Evolutionary conservation across 2,329 filamentous ascomycete species (phyloP), one percentile per base, ranked within the genome.

Genomic region (Ascocoryne sarcoides): DNA sequence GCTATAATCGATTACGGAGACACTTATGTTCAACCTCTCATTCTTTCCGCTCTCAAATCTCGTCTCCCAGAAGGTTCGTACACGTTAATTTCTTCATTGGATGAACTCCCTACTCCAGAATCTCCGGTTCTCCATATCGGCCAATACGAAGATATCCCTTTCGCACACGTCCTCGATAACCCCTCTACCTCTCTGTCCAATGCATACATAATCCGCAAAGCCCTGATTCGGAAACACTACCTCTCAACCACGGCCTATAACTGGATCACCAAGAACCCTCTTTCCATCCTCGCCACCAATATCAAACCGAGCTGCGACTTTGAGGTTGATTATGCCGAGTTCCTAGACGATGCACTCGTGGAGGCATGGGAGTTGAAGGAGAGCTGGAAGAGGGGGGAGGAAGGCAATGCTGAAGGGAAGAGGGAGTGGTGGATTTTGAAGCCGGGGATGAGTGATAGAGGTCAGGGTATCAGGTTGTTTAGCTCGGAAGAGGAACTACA

Each of bases 381-480:
- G 42, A 89, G 84, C 51, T 72, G 93, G 61, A 74, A 75, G 21
- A 26, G 23, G 23, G 12, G 7, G 23, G 12, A 26, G 12, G 23
- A 26, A 7, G n/a, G n/a, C n/a, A 70, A 69, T 33, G 95, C 95
- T 52, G 75, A 74, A 36, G 63, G 61, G 10, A 60, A 54, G 20
- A 71, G 73, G 44, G 79, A 93, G 59, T 98, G 90, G 90, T 98
- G 92, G 92, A 96, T 98, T 50, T 63, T 98, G 44, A 98, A 98
- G 64, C 90, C 92, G 0, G 84, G 90, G 7, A 96, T 98, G 92
- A 95, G 87, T 61, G 92, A 98, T 59, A 76, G 90, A 17, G 92
- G 90, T 0, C 89, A 95, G 60, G 92, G 92, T 1, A 95, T 98
- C 43, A 69, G 86, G 29, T 67, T 98, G 0, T 98, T 98, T 62